Evolutionary conservation across 306 rosid genomes (phyloP), one percentile per base, ranked within the genome.

Genomic region (Gastrolobium villosum): DNA sequence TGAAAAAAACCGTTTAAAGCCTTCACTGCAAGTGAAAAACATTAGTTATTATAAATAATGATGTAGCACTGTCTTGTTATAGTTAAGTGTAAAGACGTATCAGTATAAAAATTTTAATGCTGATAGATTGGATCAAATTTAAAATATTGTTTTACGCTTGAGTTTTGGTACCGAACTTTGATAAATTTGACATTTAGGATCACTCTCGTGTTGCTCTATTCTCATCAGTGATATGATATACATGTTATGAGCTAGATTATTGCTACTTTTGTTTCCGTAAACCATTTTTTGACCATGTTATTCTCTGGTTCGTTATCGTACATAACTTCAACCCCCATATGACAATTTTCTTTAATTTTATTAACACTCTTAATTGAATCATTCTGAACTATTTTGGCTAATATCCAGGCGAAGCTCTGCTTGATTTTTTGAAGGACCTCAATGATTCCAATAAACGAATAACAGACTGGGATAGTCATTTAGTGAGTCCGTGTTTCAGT

Each of bases 401-500:
- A 72, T 73, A 54, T 78, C 20, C 89, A 94, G 99, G 93, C 76
- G 94, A 89, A 76, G 98, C 99, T 49, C 77, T 95, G 84, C 36
- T 82, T 41, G 92, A 87, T 74, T 70, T 95, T 62, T 86, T 87
- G 68, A 77, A 1, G 62, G 79, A 68, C n/a, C 93, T 95, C 35
- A 89, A 95, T 70, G 96, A 92, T 88, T 83, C 97, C 50, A 81
- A 81, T 41, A 65, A 85, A 66, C 88, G 56, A 67, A 83, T 92
- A 72, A 80, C 71, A 49, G 97, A 91, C 52, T 95, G 99, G 99
- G 78, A 91, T 74, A 1, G 56, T 68, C 6, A 79, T 86, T 49
- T 92, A 7, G 99, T 92, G 64, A 95, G 94, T 84, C 99, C 99
- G 1, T 95, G 99, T 82, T 88, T 53, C 77, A 95, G 92, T 70